Evolutionary conservation across 768 basidiomycete species (phyloP), one percentile per base, ranked within the genome.

Genomic region (Agrocybe pediades): DNA sequence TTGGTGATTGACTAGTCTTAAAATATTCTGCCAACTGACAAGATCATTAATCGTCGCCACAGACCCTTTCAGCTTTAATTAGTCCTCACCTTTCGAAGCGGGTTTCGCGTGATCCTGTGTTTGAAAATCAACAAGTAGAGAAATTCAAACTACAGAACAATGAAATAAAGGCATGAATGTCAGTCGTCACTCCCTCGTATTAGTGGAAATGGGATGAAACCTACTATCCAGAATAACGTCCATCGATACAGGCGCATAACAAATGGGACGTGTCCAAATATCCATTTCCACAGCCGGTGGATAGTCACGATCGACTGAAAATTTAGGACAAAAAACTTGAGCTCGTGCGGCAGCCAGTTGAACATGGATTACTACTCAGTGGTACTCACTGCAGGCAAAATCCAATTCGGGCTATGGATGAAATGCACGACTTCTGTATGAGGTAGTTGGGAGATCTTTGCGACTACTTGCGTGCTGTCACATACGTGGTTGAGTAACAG

Each of bases 321-420:
- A 20, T 41, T 17, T n/a, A n/a, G n/a, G n/a, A n/a, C 17, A n/a
- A 6, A 15, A 24, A 39, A 54, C 6, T 7, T n/a, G 26, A 20
- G 9, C 23, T 19, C 17, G 19, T 39, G 30, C 20, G 23, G 49
- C 9, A 33, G 24, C 19, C 11, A 39, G 27, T 9, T 25, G 21
- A 26, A 24, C 43, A 39, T 46, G 13, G 15, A 49, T 62, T 30
- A 11, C 7, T 8, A 17, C 24, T 2, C 9, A 40, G 2, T n/a
- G n/a, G n/a, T 3, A 41, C 71, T 51, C 59, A 84, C 81, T 23
- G 74, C 71, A 19, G 77, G 77, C 1, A 78, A 21, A 33, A 75
- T 66, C 81, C 81, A 83, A 52, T 74, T 75, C 3, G 72, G 75
- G 6, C 77, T 80, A 21, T 82, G 72, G 57, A 72, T 72, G 53